These are phyloP conservation scores for Apium graveolens DNA, from an alignment of 129 eudicot genomes.

Conservation along the genomic window DNA sequence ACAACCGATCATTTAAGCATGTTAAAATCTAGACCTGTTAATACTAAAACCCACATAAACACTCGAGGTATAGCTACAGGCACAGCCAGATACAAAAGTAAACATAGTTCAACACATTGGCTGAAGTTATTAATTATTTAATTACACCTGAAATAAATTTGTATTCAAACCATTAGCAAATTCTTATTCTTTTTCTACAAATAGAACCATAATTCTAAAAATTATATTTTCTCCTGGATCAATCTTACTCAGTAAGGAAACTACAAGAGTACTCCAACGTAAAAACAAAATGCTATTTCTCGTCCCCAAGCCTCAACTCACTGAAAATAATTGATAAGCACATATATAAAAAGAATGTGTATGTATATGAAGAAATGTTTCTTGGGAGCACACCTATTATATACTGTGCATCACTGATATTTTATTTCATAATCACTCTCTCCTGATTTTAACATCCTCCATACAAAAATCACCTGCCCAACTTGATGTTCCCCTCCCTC, in stretches of 20 bases:
- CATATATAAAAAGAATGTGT: too few species aligned
- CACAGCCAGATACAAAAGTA: background rate
- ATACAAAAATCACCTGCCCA: background rate
- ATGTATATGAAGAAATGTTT: background rate
- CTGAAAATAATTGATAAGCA: too few species aligned
- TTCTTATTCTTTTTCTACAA: background rate
- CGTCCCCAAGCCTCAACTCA: too few species aligned
- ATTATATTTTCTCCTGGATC: background rate
- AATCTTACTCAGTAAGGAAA: background rate
- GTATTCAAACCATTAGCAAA: background rate
- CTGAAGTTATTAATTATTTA: background rate
- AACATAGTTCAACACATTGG: background rate
- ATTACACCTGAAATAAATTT: background rate
- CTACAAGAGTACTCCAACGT: too few species aligned
- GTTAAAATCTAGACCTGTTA: too few species aligned
- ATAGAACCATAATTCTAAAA: background rate
- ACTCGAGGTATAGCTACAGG: background rate
- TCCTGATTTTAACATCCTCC: background rate
- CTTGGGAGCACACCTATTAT: too few species aligned
- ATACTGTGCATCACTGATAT: too few species aligned
- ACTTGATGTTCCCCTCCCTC: too few species aligned
- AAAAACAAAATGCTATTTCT: too few species aligned
- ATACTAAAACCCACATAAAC: background rate
- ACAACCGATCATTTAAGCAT: background rate
- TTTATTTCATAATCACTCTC: too few species aligned